Base-by-base conservation (phyloP, 108 stramenopile species). In the Nitzschia inconspicua region DNA sequence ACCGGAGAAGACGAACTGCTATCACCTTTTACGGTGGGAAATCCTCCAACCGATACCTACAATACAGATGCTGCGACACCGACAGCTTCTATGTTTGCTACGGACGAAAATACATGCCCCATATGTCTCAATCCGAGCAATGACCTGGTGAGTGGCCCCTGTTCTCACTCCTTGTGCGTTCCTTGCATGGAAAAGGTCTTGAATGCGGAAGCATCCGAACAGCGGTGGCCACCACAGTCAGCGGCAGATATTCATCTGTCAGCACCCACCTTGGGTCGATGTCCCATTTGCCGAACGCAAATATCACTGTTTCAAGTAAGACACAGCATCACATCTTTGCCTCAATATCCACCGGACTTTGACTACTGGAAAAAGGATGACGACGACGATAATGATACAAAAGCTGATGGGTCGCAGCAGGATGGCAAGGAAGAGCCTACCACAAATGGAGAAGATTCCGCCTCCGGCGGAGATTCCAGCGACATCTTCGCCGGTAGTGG, bases 261-360 rank as follows among this genome's bases (percentile, higher is more conserved):
- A 11, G 68, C 68, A 25, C 75, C 75, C 3, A 76, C 75, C 14
- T 20, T 69, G 23, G 75, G 75, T 18, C 48, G 68, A 37, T 76
- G 75, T 57, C 75, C 75, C 5, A 69, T 76, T n/a, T 76, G 75
- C 39, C 35, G 75, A 37, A 20, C 44, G 3, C 57, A 42, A 22
- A 37, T 76, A 6, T 59, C 48, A n/a, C 53, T 69, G 2, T 76
- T 76, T 47, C 64, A 76, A 7, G 11, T 76, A n/a, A 43, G 44
- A 0, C 11, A 55, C 23, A 36, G 7, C 44, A 47, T 16, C 41
- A 73, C 47, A 18, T 22, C 28, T 18, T 16, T 65, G 29, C 55
- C 40, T 0, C 28, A 61, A 54, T 44, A 70, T 57, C 69, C 61
- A 8, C 32, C n/a, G n/a, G 59, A 68, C 26, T 43, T 34, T 4